Evolutionary conservation across 108 stramenopile species (phyloP), one percentile per base, ranked within the genome.

Genomic region (Chaetoceros tenuissimus): DNA sequence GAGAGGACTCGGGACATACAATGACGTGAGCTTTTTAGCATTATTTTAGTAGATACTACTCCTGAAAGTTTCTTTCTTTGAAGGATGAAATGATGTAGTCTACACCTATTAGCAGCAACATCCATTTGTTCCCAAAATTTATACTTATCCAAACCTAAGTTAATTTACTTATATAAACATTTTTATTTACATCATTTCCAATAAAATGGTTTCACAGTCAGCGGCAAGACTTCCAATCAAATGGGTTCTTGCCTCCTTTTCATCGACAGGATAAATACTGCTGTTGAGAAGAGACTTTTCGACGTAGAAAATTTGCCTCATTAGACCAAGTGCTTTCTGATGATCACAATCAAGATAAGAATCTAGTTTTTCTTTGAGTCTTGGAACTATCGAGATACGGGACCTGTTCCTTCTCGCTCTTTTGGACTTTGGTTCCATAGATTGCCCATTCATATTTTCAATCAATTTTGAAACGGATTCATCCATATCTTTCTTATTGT

Each of bases 181-280:
- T 40, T 23, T 17, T 49, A 26, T 43, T 71, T 34, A 89, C 60
- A 90, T 72, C 83, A 90, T 81, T 57, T 90, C 89, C 27, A 86
- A 68, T 20, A 90, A 63, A 66, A 90, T 85, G 60, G 80, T 79
- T 57, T 90, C 89, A 25, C 83, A 85, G 50, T 90, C 89, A 7
- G 67, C 26, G 20, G 84, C 88, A 29, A 80, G 47, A 18, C 64
- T 60, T 24, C 82, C 85, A 62, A 57, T 68, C 24, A 81, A 61
- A 50, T 81, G 80, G 18, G 66, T 73, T 31, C 51, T 47, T n/a
- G 48, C 40, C 26, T 56, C 28, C 26, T 24, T 50, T 20, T 57
- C 51, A 46, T 72, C 56, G 29, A 70, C 48, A 45, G 75, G 61
- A 64, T 77, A 71, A 0, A 85, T 72, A 52, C 66, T 62, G 3